A percentile compares a stretch with the other conserved stretches of the same genome.
Evolutionary conservation across 495 filamentous ascomycete genomes (phyloP).

Genomic region (Durotheca rogersii): DNA sequence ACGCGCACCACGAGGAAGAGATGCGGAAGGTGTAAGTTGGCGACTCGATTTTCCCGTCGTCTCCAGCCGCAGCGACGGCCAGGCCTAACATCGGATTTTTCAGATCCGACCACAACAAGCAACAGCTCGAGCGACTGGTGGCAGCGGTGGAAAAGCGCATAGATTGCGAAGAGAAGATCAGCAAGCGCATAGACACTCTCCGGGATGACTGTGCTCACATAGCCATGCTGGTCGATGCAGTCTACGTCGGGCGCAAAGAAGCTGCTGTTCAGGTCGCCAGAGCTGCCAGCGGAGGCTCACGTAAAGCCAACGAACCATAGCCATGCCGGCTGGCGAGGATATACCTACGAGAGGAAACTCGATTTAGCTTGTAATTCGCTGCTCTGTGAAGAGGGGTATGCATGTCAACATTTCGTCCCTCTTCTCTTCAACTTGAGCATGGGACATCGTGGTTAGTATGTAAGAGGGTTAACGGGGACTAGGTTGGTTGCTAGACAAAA

Average conservation of each 20-base stretch:
- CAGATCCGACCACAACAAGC: slow-evolving; percentile 12
- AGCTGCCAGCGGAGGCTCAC: neutral
- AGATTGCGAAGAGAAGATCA: slow-evolving; percentile 22
- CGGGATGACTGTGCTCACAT: slow-evolving; percentile 24
- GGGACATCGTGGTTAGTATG: too few species aligned
- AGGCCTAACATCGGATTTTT: neutral
- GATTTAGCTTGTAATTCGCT: too few species aligned
- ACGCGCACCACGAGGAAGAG: slow-evolving; percentile 12
- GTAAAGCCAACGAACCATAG: neutral
- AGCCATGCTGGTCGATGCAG: slow-evolving; percentile 23
- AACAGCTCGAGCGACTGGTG: slow-evolving; percentile 10
- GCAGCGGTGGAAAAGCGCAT: slow-evolving; percentile 17
- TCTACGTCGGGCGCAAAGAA: slow-evolving; percentile 25
- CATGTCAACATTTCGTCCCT: neutral
- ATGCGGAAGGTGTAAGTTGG: slow-evolving; percentile 14
- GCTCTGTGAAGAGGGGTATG: neutral
- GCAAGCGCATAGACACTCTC: slow-evolving; percentile 8
- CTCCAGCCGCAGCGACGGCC: neutral
- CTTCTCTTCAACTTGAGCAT: neutral
- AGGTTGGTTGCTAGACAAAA: too few species aligned
- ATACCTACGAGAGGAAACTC: too few species aligned
- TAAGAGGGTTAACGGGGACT: too few species aligned
- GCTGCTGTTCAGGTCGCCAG: slow-evolving; percentile 9
- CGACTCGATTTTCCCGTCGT: too few species aligned
- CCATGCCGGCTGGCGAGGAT: too few species aligned